Evolutionary conservation across 2,329 filamentous ascomycete genomes (phyloP).

Genomic region (Sphaerulina vaccinii): DNA sequence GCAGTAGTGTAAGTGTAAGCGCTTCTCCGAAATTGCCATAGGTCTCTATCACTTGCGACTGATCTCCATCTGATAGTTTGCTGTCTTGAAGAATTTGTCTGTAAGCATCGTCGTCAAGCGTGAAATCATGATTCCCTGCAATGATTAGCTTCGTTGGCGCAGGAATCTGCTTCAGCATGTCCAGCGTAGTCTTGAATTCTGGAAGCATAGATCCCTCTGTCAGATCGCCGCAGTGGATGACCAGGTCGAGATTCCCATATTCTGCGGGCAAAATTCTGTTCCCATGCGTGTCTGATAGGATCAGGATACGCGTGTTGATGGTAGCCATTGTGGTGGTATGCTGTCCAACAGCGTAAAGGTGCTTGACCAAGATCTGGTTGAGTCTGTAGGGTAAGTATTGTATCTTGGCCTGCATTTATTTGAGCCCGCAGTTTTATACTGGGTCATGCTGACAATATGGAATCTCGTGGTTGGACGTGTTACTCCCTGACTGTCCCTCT

Average conservation of each 20-base stretch:
- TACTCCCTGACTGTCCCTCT: no score
- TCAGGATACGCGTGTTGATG: slow-evolving; percentile 46
- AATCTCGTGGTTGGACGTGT: no score
- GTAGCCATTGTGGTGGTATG: no score
- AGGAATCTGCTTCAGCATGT: slow-evolving; percentile 49
- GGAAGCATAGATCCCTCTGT: slow-evolving; percentile 50
- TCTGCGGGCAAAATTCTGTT: neutral
- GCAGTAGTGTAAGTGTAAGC: slow-evolving; percentile 22
- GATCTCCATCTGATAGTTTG: neutral
- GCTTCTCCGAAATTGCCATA: slow-evolving; percentile 23
- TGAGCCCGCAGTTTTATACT: no score
- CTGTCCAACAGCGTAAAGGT: no score
- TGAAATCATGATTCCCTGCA: slow-evolving; percentile 62
- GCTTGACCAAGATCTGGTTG: no score
- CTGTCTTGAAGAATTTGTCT: slow-evolving; percentile 14
- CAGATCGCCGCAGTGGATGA: slow-evolving; percentile 60
- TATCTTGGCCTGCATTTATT: no score
- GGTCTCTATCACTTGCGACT: neutral
- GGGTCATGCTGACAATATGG: no score
- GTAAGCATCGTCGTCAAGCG: slow-evolving; percentile 45
- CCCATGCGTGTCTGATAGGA: slow-evolving; percentile 48
- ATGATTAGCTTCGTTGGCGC: slow-evolving; percentile 62
- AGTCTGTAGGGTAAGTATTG: no score
- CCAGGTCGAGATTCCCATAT: slow-evolving; percentile 42
- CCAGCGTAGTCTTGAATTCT: slow-evolving; percentile 51